A percentile compares a stretch with the other conserved stretches of the same genome.
These are phyloP conservation scores for Chlamydomonas reinhardtii DNA, from an alignment of 163 green algal genomes.

Conservation along the genomic window DNA sequence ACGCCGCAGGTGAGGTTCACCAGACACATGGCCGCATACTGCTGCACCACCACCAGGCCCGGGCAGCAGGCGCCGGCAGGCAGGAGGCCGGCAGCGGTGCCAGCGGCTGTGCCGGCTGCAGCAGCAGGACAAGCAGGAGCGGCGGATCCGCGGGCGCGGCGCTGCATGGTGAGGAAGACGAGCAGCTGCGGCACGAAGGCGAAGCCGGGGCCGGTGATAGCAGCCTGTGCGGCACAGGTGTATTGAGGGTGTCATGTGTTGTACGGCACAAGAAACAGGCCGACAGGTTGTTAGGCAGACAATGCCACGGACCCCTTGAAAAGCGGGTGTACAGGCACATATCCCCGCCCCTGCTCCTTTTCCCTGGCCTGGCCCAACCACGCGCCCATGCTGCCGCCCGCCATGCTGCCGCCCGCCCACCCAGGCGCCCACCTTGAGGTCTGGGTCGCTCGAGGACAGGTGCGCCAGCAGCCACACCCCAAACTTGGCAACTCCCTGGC, in stretches of 20 bases:
- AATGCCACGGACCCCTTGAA: too few relatives aligned
- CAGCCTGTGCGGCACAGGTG: not conserved
- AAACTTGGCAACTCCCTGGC: slow-evolving; percentile 10
- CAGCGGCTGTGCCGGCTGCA: not conserved
- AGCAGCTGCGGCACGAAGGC: slow-evolving; percentile 17
- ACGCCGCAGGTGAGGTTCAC: slow-evolving; percentile 44
- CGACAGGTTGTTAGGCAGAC: too few relatives aligned
- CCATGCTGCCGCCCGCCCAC: not conserved
- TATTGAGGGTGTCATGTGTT: too few relatives aligned
- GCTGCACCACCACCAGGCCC: slow-evolving; percentile 8
- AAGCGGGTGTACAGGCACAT: too few relatives aligned
- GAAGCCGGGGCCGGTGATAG: not conserved
- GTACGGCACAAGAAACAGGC: too few relatives aligned
- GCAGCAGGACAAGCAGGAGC: slow-evolving; percentile 5
- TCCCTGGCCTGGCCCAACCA: too few relatives aligned
- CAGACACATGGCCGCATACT: slow-evolving; percentile 37
- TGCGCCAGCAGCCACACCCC: slow-evolving; percentile 35
- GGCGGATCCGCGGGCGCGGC: not conserved
- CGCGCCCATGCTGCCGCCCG: too few relatives aligned
- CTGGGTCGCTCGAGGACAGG: slow-evolving; percentile 26
- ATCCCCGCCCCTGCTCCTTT: too few relatives aligned
- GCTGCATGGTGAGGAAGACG: not conserved
- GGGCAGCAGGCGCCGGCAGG: not conserved
- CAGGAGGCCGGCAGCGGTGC: too few relatives aligned
- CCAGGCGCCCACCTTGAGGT: slow-evolving; percentile 13